These are phyloP conservation scores for Cladophialophora exuberans DNA, from an alignment of 2,329 filamentous ascomycete genomes.

Conservation along the genomic window DNA sequence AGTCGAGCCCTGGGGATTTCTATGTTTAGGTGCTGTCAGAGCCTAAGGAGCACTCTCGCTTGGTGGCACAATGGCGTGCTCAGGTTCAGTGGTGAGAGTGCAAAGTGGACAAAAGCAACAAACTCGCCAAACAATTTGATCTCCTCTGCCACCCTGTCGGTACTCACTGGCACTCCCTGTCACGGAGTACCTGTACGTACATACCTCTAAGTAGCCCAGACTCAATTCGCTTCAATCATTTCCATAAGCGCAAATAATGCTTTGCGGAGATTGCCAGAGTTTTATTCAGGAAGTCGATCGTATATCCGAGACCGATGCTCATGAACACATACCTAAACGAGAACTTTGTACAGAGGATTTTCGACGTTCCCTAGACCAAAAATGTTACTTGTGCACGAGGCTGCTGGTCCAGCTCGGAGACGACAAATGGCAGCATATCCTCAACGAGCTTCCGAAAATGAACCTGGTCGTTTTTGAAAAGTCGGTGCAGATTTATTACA, in stretches of 20 bases:
- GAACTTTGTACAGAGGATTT: constrained; percentile 14
- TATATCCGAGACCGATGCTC: background rate
- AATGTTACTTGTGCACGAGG: constrained; percentile 23
- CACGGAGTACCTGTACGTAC: no score
- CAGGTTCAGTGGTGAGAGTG: background rate
- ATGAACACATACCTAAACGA: background rate
- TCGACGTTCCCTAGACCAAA: background rate
- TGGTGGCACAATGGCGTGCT: background rate
- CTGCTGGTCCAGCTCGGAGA: constrained; percentile 16
- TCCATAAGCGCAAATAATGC: no score
- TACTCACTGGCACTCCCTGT: no score
- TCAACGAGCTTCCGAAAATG: constrained; percentile 4
- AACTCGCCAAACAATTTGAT: background rate
- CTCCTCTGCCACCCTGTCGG: no score
- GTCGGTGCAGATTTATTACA: background rate
- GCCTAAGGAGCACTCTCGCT: background rate
- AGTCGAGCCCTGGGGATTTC: background rate
- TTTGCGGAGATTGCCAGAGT: constrained; percentile 25
- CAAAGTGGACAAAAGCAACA: background rate
- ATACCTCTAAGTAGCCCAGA: no score
- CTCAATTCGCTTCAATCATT: no score
- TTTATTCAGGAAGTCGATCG: constrained; percentile 17
- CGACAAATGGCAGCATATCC: constrained; percentile 16
- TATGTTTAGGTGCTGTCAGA: background rate
- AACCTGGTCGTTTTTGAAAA: constrained; percentile 22